phyloP scores from a whole-genome alignment of 2,329 filamentous ascomycete genomes.

The Hypoxylon sp. region DNA sequence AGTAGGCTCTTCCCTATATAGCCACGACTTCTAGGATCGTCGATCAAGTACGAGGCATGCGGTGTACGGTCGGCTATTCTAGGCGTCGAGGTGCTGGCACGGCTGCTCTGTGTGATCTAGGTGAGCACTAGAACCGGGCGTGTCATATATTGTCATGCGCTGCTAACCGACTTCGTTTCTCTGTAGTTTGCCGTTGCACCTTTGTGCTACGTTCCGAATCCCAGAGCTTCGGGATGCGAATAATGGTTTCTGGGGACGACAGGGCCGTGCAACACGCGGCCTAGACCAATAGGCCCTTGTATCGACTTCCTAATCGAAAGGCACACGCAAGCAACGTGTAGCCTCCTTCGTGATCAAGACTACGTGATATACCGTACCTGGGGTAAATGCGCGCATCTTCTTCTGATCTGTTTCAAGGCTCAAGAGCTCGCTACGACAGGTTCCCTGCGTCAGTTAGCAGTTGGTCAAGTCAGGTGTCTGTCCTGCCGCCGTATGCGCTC shows the following conservation, averaged over 20 bases:
- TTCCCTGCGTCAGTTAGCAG: background rate
- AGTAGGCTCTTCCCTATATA: too few relatives aligned
- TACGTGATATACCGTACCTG: background rate
- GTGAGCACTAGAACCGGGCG: constrained; percentile 1
- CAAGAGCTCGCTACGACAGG: constrained; percentile 1
- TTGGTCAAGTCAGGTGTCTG: constrained; percentile 18
- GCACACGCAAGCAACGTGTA: constrained; percentile 1
- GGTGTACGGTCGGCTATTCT: constrained; percentile 6
- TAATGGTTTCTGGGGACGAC: background rate
- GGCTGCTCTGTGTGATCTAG: constrained; percentile 22
- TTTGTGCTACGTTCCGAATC: constrained; percentile 4
- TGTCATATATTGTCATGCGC: constrained; percentile 23
- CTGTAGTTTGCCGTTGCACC: background rate
- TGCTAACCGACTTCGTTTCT: constrained; percentile 28
- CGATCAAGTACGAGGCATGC: too few relatives aligned
- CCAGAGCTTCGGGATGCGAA: constrained; percentile 10
- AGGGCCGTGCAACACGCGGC: constrained; percentile 2
- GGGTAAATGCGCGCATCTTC: background rate
- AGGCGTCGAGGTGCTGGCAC: constrained; percentile 14
- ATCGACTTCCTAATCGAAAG: background rate
- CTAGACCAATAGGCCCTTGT: background rate
- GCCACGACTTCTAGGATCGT: too few relatives aligned
- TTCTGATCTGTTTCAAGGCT: constrained; percentile 4
- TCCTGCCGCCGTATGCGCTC: constrained; percentile 6
- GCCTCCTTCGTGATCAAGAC: background rate